These are phyloP conservation scores for Juglanconis juglandina DNA, from an alignment of 2,329 filamentous ascomycete species.

Conservation along the genomic window DNA sequence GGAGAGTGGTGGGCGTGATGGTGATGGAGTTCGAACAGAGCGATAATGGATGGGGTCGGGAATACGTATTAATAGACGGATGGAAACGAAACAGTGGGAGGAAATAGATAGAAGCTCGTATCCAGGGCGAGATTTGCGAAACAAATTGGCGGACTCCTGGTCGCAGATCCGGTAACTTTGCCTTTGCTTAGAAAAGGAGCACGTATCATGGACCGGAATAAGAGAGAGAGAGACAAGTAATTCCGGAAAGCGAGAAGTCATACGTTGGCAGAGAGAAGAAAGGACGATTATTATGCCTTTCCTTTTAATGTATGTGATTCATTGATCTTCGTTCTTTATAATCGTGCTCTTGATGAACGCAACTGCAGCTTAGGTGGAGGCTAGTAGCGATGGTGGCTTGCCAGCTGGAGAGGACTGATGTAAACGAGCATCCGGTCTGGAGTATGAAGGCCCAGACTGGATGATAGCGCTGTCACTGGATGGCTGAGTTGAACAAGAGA, in stretches of 20 bases:
- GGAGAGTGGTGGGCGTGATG: no score
- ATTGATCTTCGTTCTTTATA: no score
- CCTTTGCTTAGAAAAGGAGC: not conserved
- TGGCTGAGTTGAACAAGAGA: not conserved
- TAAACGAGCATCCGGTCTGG: constrained; percentile 10
- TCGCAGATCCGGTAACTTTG: constrained; percentile 10
- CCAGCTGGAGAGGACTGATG: not conserved
- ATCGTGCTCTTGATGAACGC: no score
- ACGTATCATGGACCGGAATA: not conserved
- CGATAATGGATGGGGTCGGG: no score
- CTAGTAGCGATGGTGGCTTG: not conserved
- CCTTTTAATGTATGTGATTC: no score
- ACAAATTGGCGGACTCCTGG: constrained; percentile 16
- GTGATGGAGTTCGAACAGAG: not conserved
- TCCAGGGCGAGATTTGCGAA: constrained; percentile 5
- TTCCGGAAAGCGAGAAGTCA: not conserved
- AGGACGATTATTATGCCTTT: no score
- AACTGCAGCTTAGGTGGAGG: not conserved
- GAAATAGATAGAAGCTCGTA: not conserved
- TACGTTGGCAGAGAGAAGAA: not conserved
- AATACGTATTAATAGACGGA: no score
- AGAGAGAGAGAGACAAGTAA: not conserved
- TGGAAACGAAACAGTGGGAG: not conserved
- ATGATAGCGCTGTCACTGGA: constrained; percentile 7
- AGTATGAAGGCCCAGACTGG: not conserved